A percentile compares a stretch with the other conserved stretches of the same genome.
Evolutionary conservation across 768 basidiomycete genomes (phyloP).

Genomic region (Trametes cubensis): DNA sequence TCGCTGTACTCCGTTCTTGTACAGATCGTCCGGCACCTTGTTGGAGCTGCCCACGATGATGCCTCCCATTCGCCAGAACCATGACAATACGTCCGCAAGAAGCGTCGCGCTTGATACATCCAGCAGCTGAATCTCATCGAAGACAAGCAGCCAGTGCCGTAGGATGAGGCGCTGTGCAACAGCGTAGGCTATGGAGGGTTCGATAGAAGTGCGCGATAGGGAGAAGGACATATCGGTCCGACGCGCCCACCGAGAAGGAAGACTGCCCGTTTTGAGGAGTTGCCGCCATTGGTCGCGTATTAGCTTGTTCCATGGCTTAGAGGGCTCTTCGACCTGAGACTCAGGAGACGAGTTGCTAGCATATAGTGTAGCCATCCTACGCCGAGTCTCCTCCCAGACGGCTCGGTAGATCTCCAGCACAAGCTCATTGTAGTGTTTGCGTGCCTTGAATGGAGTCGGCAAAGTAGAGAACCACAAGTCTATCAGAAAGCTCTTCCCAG

Average conservation of each 20-base stretch:
- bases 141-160: slow-evolving; percentile 53
- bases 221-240: slow-evolving; percentile 25
- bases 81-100: slow-evolving; percentile 54
- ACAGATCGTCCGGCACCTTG: slow-evolving; percentile 56
- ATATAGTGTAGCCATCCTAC: slow-evolving; percentile 39
- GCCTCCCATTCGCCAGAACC: slow-evolving; percentile 67
- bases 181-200: slow-evolving; percentile 46
- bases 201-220: slow-evolving; percentile 19
- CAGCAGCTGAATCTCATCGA: slow-evolving; percentile 64
- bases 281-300: slow-evolving; percentile 30
- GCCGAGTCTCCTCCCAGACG: slow-evolving; percentile 54
- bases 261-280: slow-evolving; percentile 35
- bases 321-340: slow-evolving; percentile 31
- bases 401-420: slow-evolving; percentile 57
- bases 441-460: slow-evolving; percentile 53
- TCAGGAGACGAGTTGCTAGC: slow-evolving; percentile 6
- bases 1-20: slow-evolving; percentile 58
- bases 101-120: slow-evolving; percentile 60
- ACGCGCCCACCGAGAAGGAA: slow-evolving; percentile 37
- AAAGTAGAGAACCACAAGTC: slow-evolving; percentile 59
- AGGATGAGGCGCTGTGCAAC: slow-evolving; percentile 50
- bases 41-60: slow-evolving; percentile 55
- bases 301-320: slow-evolving; percentile 23
- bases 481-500: slow-evolving; percentile 56
- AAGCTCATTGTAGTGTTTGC: slow-evolving; percentile 61